Base-by-base conservation (phyloP, 1,284 basidiomycete genomes). In the Cutaneotrichosporon cavernicola region DNA sequence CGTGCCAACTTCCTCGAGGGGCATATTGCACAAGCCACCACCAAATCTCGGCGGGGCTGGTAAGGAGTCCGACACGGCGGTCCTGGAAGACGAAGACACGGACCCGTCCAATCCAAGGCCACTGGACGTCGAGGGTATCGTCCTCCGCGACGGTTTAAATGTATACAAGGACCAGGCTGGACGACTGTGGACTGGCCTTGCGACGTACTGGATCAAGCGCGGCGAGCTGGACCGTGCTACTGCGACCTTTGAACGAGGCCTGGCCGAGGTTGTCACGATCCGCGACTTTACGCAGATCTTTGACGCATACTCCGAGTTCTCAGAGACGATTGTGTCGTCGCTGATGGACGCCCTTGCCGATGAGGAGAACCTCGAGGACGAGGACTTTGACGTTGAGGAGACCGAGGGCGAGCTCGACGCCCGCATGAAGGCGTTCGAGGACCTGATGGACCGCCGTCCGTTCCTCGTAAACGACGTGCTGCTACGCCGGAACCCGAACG, bases 201-300 rank as follows among this genome's bases (percentile, higher is more conserved):
- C 96, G 4, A 98, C 96, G 0, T 99, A 97, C 77, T 99, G 95
- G 94, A 95, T 97, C 82, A 97, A 97, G 81, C 88, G 93, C 2
- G 92, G 87, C 68, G 96, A 98, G 76, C 95, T 99, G 73, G 94
- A 95, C 62, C 86, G 89, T 63, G 93, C 91, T 9, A 89, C 87
- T 72, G 84, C 85, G 62, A 93, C 90, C 0, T 99, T 99, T 76
- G 97, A 99, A 79, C 82, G 87, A 32, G 96, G 94, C 10, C 86
- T 98, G 68, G 84, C 86, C 11, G 84, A 83, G 1, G 95, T 98
- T 18, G 83, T 99, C 73, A 98, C 97, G 0, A 90, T 98, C 67
- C 88, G 94, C 30, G 97, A 99, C 82, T 99, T 99, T 79, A 96
- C 93, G 2, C 94, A 97, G 77, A 94, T 99, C 69, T 99, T 99